Base-by-base conservation (phyloP, 768 basidiomycete genomes). In the Agrocybe pediades region DNA sequence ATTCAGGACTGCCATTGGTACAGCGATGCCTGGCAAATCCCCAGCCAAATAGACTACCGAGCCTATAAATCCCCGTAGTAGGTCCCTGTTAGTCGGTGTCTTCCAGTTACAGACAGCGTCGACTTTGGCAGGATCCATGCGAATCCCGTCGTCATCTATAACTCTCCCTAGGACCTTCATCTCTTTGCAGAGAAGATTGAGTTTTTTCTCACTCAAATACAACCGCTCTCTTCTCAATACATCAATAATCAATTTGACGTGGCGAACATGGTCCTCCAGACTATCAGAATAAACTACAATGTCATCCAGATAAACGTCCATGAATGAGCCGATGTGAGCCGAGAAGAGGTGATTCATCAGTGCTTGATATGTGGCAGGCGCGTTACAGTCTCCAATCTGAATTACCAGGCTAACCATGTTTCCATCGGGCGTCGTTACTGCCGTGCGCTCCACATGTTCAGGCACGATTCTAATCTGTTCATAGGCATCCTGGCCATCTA, bases 271-370 rank as follows among this genome's bases (percentile, higher is more conserved):
- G 16, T 74, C 68, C 11, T 66, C 68, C 0, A 73, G 27, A 0
- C 66, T 58, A 6, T 77, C 51, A 0, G 74, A 79, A 61, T 71
- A 78, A 19, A 79, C 70, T 2, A 78, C 52, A 23, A 62, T 60
- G 30, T 62, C 62, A 17, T 62, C 62, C 4, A 62, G 21, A 75
- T 75, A 75, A 1, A 79, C 65, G 49, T 76, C 68, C 55, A 75
- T 66, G 42, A 76, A 72, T 0, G 48, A 44, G 0, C 76, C 77
- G 41, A 81, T 69, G 40, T 66, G 66, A 1, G 55, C 30, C 0
- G 56, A 41, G 42, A 71, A 73, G 0, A 80, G 60, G 36, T 78
- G 68, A 36, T 77, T 77, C 75, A 79, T 79, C 0, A 81, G 44
- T 0, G 69, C 55, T 49, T 79, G 78, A 60, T 71, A 79, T 0